These are phyloP conservation scores for Mikania micrantha DNA, from an alignment of 129 eudicot species.

Conservation along the genomic window DNA sequence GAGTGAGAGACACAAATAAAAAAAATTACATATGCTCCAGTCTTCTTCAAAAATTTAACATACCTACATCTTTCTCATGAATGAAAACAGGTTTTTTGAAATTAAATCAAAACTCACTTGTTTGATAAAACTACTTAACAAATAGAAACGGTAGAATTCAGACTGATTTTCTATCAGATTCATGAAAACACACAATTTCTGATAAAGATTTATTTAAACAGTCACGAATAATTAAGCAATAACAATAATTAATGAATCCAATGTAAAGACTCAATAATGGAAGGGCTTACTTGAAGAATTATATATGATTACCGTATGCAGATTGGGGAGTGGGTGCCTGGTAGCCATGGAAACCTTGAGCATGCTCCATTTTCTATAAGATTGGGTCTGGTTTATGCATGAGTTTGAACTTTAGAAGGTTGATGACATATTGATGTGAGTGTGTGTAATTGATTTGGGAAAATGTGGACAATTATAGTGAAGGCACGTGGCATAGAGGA, in stretches of 20 bases:
- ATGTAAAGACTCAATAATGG: not conserved
- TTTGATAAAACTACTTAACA: no score
- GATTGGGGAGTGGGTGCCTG: conserved; percentile 25
- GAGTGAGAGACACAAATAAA: not conserved
- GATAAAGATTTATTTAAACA: not conserved
- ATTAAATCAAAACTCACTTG: not conserved
- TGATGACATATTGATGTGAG: conserved; percentile 20
- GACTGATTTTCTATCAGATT: not conserved
- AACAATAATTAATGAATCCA: not conserved
- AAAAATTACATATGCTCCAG: not conserved
- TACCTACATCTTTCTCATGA: not conserved
- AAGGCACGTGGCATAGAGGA: conserved; percentile 17
- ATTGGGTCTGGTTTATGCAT: not conserved
- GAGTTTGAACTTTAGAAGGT: not conserved
- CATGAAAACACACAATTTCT: not conserved
- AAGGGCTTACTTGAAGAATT: not conserved
- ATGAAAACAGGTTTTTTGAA: not conserved
- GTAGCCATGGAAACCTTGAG: conserved; percentile 63
- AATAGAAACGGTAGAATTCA: not conserved
- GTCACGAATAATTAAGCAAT: not conserved
- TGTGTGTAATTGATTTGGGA: conserved; percentile 7
- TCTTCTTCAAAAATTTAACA: not conserved
- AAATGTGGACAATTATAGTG: conserved; percentile 20
- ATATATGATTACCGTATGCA: conserved; percentile 16
- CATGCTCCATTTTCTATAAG: conserved; percentile 32